Conservation (phyloP, 371 early-diverging fungal genomes). For the Mortierella sp. region DNA sequence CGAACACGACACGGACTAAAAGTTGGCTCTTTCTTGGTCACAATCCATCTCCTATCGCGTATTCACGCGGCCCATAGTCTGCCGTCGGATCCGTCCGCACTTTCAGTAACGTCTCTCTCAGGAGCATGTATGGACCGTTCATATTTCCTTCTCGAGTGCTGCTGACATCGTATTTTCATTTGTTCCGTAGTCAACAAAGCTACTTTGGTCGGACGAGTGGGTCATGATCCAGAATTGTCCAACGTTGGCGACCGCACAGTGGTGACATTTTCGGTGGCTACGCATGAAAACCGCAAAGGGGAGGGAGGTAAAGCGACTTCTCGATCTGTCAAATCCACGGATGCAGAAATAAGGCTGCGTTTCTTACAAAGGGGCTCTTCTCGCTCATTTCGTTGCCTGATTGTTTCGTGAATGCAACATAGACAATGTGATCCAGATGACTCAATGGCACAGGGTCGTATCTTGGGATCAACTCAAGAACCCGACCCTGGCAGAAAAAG, state of each 20-base stretch:
- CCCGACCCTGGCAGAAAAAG: slow-evolving; percentile 57
- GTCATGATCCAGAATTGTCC: slow-evolving; percentile 59
- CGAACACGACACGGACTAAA: not conserved
- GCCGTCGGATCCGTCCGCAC: slow-evolving; percentile 44
- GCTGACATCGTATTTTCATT: not conserved
- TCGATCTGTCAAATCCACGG: no score
- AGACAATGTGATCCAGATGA: slow-evolving; percentile 67
- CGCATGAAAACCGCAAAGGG: slow-evolving; percentile 65
- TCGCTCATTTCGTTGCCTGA: not conserved
- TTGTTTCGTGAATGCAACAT: no score
- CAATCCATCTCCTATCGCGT: not conserved
- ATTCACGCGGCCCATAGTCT: slow-evolving; percentile 21
- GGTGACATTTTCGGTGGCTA: slow-evolving; percentile 67
- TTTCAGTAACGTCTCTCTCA: slow-evolving; percentile 14
- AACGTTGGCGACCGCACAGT: slow-evolving; percentile 59
- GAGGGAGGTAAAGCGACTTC: slow-evolving; percentile 61
- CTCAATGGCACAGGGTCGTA: slow-evolving; percentile 70
- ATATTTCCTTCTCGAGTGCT: not conserved
- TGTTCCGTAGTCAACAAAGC: slow-evolving; percentile 62
- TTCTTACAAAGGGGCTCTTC: not conserved
- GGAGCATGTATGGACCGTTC: not conserved
- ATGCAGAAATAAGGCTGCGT: no score
- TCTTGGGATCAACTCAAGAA: slow-evolving; percentile 59
- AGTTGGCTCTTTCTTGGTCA: not conserved
- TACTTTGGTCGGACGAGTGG: slow-evolving; percentile 66